These are phyloP conservation scores for Quercus phellos DNA, from an alignment of 331 rosid species.

Conservation along the genomic window DNA sequence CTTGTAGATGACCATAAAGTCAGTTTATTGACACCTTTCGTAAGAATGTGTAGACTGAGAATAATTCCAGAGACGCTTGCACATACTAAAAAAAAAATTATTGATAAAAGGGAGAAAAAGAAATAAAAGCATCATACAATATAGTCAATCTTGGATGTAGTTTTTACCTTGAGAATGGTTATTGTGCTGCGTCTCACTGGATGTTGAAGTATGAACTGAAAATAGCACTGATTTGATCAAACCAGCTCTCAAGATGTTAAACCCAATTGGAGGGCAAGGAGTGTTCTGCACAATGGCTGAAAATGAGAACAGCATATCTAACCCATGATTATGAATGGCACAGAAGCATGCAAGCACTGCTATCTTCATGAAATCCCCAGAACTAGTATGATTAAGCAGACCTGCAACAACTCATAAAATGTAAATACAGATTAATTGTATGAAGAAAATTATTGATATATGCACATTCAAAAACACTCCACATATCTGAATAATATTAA, in stretches of 20 bases:
- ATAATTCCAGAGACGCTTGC: too few species aligned
- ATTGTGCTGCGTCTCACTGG: conserved; percentile 40
- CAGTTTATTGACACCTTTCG: too few species aligned
- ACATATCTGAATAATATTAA: too few species aligned
- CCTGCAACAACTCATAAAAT: conserved; percentile 52
- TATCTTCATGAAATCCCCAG: conserved; percentile 92
- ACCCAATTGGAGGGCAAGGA: conserved; percentile 83
- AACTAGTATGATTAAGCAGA: conserved; percentile 69
- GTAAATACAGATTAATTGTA: too few species aligned
- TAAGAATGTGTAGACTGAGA: too few species aligned
- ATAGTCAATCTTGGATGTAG: conserved; percentile 1
- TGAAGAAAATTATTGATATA: too few species aligned
- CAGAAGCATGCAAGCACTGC: conserved; percentile 92
- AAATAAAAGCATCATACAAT: too few species aligned
- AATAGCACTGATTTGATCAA: conserved; percentile 81
- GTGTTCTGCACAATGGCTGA: conserved; percentile 92
- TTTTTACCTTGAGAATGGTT: conserved; percentile 65
- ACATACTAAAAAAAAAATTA: too few species aligned
- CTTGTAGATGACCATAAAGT: too few species aligned
- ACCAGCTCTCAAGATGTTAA: conserved; percentile 91
- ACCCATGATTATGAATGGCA: conserved; percentile 92
- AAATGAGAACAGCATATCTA: conserved; percentile 86
- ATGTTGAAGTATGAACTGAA: conserved; percentile 78
- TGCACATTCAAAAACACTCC: too few species aligned
- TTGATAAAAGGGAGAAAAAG: too few species aligned